Conservation (phyloP, 2,329 filamentous ascomycete species). For the Penicillium sp. region DNA sequence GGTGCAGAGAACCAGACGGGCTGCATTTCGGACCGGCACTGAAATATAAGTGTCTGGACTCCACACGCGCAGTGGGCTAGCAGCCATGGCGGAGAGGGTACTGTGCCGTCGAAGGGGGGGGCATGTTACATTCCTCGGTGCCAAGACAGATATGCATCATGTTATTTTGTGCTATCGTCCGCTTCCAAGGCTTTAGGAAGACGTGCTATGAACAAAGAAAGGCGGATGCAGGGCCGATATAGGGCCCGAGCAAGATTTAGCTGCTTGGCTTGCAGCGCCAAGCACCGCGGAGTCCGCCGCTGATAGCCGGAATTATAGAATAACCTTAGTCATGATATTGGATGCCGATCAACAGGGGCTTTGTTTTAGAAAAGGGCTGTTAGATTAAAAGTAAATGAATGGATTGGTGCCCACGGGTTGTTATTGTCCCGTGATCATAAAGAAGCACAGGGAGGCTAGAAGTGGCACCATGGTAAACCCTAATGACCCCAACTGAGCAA, state of each 20-base stretch:
- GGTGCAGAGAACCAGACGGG: neutral
- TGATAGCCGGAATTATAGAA: slow-evolving; percentile 11
- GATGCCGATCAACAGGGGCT: neutral
- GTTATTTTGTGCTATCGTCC: neutral
- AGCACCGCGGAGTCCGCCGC: slow-evolving; percentile 14
- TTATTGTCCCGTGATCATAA: neutral
- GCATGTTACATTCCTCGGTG: slow-evolving; percentile 18
- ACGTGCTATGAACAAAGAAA: slow-evolving; percentile 8
- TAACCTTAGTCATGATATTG: neutral
- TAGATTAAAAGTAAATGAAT: neutral
- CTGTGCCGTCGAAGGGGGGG: slow-evolving; percentile 14
- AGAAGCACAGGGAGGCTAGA: neutral
- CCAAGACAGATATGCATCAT: slow-evolving; percentile 21
- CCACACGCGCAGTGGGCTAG: neutral
- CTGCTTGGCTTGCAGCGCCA: slow-evolving; percentile 26
- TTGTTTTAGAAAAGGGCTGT: neutral
- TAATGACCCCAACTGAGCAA: neutral
- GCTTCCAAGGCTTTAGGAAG: slow-evolving; percentile 2
- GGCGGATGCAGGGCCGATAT: neutral
- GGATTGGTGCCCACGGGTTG: neutral
- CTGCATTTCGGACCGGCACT: neutral
- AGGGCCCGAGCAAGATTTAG: neutral
- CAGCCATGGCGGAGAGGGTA: neutral
- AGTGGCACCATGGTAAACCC: neutral
- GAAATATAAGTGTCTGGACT: neutral